These are phyloP conservation scores for Mycena metata DNA, from an alignment of 768 basidiomycete genomes.

Conservation along the genomic window DNA sequence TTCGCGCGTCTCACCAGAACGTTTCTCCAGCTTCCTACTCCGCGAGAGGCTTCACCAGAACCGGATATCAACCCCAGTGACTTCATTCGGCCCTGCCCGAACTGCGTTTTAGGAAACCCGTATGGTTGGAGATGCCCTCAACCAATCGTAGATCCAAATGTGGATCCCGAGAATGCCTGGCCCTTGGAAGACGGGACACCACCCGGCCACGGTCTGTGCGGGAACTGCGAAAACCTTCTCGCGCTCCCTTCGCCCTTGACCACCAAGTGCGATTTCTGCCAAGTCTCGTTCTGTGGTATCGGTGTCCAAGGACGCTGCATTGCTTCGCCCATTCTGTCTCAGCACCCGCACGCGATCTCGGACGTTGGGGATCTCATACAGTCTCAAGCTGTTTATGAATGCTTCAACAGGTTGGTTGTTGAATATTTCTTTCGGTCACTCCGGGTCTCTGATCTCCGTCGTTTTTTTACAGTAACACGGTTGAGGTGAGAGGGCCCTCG, in stretches of 20 bases:
- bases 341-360: slow-evolving; percentile 78
- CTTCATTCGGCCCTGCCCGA: slow-evolving; percentile 84
- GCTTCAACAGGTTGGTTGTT: slow-evolving; percentile 56
- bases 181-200: slow-evolving; percentile 82
- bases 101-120: slow-evolving; percentile 76
- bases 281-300: slow-evolving; percentile 87
- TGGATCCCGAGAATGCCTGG: slow-evolving; percentile 82
- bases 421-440: neutral
- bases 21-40: slow-evolving; percentile 73
- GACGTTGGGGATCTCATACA: slow-evolving; percentile 84
- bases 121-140: slow-evolving; percentile 88
- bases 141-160: slow-evolving; percentile 79
- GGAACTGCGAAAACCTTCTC: slow-evolving; percentile 86
- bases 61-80: slow-evolving; percentile 78
- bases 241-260: slow-evolving; percentile 81
- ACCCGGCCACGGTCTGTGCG: slow-evolving; percentile 85
- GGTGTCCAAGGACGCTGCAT: slow-evolving; percentile 80
- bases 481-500: slow-evolving; percentile 56
- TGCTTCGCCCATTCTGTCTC: slow-evolving; percentile 66
- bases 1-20: slow-evolving; percentile 15
- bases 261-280: slow-evolving; percentile 88
- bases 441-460: neutral
- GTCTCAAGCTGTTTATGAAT: slow-evolving; percentile 83
- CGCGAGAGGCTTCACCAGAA: slow-evolving; percentile 82
- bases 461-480: slow-evolving; percentile 68